phyloP scores from a whole-genome alignment of 306 rosid species.

The Glycine soja region DNA sequence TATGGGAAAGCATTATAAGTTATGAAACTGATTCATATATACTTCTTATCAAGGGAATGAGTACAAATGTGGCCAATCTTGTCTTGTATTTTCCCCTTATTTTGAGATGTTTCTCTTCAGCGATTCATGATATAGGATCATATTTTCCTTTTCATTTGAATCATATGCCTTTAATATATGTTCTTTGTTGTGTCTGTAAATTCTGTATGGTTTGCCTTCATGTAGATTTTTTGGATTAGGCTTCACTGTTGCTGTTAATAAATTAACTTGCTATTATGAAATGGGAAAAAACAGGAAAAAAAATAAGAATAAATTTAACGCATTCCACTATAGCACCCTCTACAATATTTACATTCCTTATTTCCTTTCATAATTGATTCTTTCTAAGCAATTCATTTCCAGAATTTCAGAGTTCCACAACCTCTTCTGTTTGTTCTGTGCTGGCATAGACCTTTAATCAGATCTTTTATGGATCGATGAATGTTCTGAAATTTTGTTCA shows the following conservation, averaged over 20 bases:
- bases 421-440: not conserved
- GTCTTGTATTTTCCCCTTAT: not conserved
- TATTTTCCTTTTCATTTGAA: not conserved
- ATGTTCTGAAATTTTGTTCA: not conserved
- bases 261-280: not conserved
- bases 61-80: not conserved
- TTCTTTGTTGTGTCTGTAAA: not conserved
- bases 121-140: not conserved
- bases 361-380: not conserved
- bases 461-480: not conserved
- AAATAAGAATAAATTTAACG: too few species aligned
- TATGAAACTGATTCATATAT: not conserved
- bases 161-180: not conserved
- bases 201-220: not conserved
- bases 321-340: too few species aligned
- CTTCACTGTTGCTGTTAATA: not conserved
- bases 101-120: not conserved
- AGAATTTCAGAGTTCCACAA: not conserved
- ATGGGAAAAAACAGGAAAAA: not conserved
- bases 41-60: not conserved
- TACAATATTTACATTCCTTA: too few species aligned
- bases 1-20: not conserved
- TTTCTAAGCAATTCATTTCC: not conserved
- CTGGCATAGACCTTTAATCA: not conserved
- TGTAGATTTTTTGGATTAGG: constrained; percentile 10